Conservation (phyloP, 129 eudicot species). For the Cynara cardunculus region DNA sequence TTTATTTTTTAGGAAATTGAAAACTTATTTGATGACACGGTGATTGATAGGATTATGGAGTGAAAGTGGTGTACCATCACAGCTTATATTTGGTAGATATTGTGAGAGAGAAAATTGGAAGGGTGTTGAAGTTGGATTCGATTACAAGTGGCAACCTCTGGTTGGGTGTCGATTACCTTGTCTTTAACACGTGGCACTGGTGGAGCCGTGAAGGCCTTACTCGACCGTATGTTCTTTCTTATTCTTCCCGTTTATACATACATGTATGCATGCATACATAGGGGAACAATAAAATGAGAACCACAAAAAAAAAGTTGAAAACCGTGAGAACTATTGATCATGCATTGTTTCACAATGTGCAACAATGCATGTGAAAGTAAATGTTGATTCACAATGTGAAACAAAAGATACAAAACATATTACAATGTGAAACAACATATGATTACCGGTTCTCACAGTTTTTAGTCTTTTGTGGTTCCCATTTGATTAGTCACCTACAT, state of each 20-base stretch:
- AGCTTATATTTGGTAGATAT: slow-evolving; percentile 63
- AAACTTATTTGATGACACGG: neutral
- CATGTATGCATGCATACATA: neutral
- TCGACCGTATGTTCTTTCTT: slow-evolving; percentile 39
- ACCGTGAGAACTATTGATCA: neutral
- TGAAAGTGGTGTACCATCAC: slow-evolving; percentile 42
- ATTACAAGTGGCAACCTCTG: slow-evolving; percentile 48
- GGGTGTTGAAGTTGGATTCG: slow-evolving; percentile 57
- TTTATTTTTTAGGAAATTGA: neutral
- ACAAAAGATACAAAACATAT: neutral
- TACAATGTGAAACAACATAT: neutral
- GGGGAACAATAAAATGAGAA: neutral
- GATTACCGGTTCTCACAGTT: neutral
- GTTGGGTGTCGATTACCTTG: slow-evolving; percentile 50
- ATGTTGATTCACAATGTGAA: neutral
- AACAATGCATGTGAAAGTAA: neutral
- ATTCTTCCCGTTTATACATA: neutral
- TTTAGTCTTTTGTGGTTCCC: neutral
- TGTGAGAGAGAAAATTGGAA: slow-evolving; percentile 34
- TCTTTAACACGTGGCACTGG: slow-evolving; percentile 95
- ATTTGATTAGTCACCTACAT: neutral
- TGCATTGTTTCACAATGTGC: neutral
- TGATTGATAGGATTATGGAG: slow-evolving; percentile 52
- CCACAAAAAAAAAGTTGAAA: neutral
- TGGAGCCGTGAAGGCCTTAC: slow-evolving; percentile 53